Evolutionary conservation across 331 rosid genomes (phyloP), one percentile per base, ranked within the genome.

Genomic region (Rosa hybrid): DNA sequence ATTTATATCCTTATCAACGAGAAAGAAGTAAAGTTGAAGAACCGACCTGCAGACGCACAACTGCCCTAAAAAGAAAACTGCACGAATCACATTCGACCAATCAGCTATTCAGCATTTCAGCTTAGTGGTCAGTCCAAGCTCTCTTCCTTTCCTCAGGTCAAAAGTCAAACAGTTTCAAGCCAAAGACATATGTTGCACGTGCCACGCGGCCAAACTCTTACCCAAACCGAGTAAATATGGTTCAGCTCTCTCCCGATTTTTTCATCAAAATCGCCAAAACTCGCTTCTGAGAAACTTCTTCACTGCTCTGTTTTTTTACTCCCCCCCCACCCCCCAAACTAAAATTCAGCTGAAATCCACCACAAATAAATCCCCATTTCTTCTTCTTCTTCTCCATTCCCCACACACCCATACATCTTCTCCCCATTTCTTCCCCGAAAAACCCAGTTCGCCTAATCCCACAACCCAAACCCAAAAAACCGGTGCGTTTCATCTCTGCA

Each of bases 301-400:
- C 34, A 74, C 18, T 56, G 7, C 21, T 7, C 67, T 27, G 18
- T 57, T 23, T 17, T 65, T 65, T 69, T 21, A 12, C 54, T 51
- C 25, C 16, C n/a, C n/a, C 68, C 48, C 30, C 30, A 27, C 30
- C 30, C 30, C 30, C 30, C 30, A 27, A 38, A 77, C 83, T 25
- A 60, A 83, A 81, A 54, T 83, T 86, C 84, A 84, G 78, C 86
- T 75, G 53, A 87, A 87, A 85, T 79, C 76, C 87, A 46, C 20
- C 48, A 63, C 75, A 87, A 84, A 89, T 85, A 80, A 89, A 88
- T 41, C 21, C 73, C 76, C 74, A 85, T 10, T 80, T 3, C 30
- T 42, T 21, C 23, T 62, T 25, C 68, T 11, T 13, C 42, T 30
- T 13, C 10, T 0, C 56, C 64, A 2, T 4, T 3, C 3, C 4